Conservation (phyloP, 176 grass and related monocot species). For the Carex myosuroides region DNA sequence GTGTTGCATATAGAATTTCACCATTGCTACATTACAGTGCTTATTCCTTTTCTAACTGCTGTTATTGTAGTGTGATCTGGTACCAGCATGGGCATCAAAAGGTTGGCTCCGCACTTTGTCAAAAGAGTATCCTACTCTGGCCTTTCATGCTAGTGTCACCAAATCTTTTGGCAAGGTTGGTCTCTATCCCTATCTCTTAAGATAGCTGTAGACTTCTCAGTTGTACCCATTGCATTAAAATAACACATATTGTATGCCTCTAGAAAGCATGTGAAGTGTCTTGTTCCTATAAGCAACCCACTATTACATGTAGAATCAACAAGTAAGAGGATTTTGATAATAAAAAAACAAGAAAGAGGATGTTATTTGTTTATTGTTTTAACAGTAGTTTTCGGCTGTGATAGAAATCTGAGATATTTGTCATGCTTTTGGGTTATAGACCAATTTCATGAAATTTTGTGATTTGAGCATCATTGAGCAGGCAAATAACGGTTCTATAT, state of each 20-base stretch:
- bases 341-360: background rate
- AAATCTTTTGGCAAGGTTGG: slow-evolving; percentile 92
- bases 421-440: background rate
- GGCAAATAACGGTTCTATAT: background rate
- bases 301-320: background rate
- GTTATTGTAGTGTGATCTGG: slow-evolving; percentile 69
- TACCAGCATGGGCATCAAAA: slow-evolving; percentile 97
- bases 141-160: slow-evolving; percentile 93
- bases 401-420: background rate
- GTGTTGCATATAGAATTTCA: background rate
- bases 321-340: background rate
- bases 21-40: background rate
- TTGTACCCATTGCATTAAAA: background rate
- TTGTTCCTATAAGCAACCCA: background rate
- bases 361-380: background rate
- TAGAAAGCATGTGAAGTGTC: background rate
- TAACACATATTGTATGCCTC: background rate
- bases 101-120: slow-evolving; percentile 79
- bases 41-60: background rate
- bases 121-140: slow-evolving; percentile 80
- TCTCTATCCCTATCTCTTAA: slow-evolving; percentile 3
- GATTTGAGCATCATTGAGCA: background rate
- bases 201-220: background rate
- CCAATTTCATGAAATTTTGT: background rate
- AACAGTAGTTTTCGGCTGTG: background rate